phyloP scores from a whole-genome alignment of 2,329 filamentous ascomycete species.

The Hypomyces perniciosus region DNA sequence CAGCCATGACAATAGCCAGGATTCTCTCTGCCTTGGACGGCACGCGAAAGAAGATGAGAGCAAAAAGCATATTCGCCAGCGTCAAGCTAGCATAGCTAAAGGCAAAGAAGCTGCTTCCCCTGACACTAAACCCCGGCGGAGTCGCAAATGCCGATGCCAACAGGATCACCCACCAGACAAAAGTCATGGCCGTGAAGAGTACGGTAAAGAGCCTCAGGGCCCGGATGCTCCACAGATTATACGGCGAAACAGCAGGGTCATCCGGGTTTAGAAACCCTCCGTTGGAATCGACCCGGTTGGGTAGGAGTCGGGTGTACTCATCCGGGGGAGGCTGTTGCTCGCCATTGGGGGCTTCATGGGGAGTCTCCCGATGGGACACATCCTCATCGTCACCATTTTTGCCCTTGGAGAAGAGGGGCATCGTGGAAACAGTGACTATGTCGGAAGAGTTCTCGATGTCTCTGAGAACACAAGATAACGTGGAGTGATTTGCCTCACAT shows the following conservation, averaged over 20 bases:
- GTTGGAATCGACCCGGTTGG: slow-evolving; percentile 54
- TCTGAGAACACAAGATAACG: neutral
- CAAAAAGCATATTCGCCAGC: slow-evolving; percentile 66
- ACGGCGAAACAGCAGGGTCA: slow-evolving; percentile 65
- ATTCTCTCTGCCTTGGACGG: slow-evolving; percentile 76
- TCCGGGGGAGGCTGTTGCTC: slow-evolving; percentile 29
- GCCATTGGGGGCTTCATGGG: slow-evolving; percentile 3
- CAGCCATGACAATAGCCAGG: slow-evolving; percentile 60
- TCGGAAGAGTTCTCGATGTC: neutral
- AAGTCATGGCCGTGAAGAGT: slow-evolving; percentile 66
- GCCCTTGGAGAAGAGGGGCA: slow-evolving; percentile 30
- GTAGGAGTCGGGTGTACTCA: slow-evolving; percentile 61
- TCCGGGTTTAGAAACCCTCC: slow-evolving; percentile 33
- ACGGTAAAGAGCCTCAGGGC: slow-evolving; percentile 73
- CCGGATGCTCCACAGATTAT: slow-evolving; percentile 90
- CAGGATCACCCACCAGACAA: slow-evolving; percentile 88
- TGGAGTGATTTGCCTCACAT: neutral
- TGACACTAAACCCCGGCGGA: slow-evolving; percentile 75
- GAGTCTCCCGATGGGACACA: slow-evolving; percentile 1
- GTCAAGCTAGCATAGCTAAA: slow-evolving; percentile 80
- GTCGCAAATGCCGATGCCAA: slow-evolving; percentile 89
- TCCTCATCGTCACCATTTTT: slow-evolving; percentile 18
- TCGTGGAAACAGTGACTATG: slow-evolving; percentile 12
- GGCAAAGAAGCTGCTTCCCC: slow-evolving; percentile 88
- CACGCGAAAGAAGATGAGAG: slow-evolving; percentile 79